Conservation (phyloP, 768 basidiomycete species). For the Naematelia encephala region DNA sequence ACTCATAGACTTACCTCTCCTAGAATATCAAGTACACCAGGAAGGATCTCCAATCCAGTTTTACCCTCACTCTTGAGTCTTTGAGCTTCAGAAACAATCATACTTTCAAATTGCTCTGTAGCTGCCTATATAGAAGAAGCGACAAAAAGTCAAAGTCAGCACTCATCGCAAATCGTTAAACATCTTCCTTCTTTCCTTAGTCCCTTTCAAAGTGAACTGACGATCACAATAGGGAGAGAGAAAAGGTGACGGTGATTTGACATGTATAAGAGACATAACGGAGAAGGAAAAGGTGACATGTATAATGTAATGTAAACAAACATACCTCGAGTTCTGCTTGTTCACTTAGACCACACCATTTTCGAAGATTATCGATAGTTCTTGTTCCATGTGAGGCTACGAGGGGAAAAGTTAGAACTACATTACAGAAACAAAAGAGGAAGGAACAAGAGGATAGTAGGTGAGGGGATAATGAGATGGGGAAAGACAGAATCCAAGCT, state of each 20-base stretch:
- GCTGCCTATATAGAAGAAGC: conserved; percentile 21
- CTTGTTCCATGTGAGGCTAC: conserved; percentile 69
- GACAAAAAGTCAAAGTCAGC: too few species aligned
- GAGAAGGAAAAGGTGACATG: neutral
- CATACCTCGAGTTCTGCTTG: conserved; percentile 60
- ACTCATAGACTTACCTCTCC: conserved; percentile 55
- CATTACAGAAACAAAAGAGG: too few species aligned
- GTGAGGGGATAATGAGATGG: neutral
- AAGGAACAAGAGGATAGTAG: neutral
- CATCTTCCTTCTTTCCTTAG: too few species aligned
- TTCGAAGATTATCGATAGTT: conserved; percentile 68
- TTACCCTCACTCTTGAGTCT: conserved; percentile 59
- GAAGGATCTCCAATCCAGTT: conserved; percentile 57
- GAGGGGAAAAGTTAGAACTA: too few species aligned
- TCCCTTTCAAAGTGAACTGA: too few species aligned
- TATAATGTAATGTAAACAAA: neutral
- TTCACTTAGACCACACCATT: conserved; percentile 64
- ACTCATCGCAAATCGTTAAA: too few species aligned
- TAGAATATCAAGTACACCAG: conserved; percentile 63
- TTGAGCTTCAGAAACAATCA: conserved; percentile 55
- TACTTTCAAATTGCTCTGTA: conserved; percentile 61
- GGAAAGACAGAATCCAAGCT: neutral
- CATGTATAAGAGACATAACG: neutral
- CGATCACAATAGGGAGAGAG: neutral
- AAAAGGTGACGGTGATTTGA: neutral